Conservation (phyloP, 192 early-diverging fungal genomes). For the Backusella parvicylindrica region DNA sequence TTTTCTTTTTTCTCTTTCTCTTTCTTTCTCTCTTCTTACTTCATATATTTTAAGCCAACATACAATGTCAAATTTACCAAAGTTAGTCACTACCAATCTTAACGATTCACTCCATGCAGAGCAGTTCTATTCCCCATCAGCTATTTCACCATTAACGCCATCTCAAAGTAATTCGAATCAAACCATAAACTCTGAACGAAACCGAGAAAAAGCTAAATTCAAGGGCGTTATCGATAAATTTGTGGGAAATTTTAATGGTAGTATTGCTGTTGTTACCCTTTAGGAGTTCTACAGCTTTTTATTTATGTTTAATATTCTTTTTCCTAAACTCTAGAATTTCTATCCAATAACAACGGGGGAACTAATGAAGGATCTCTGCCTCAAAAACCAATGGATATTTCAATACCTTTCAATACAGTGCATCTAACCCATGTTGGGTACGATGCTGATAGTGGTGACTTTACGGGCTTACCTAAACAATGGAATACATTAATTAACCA, state of each 20-base stretch:
- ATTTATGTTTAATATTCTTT: neutral
- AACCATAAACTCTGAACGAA: neutral
- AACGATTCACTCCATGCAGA: neutral
- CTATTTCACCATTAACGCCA: neutral
- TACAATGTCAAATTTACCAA: neutral
- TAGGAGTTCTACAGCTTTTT: neutral
- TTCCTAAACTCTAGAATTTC: neutral
- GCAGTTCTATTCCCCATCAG: neutral
- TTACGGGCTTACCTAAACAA: constrained; percentile 87
- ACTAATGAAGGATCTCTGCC: neutral
- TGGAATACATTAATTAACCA: constrained; percentile 88
- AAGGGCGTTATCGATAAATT: constrained; percentile 48
- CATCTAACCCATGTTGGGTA: constrained; percentile 97
- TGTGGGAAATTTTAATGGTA: constrained; percentile 39
- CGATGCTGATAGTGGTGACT: constrained; percentile 92
- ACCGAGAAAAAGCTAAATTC: constrained; percentile 20
- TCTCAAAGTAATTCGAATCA: neutral
- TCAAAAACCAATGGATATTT: constrained; percentile 72
- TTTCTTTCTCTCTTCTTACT: neutral
- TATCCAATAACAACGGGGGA: constrained; percentile 7
- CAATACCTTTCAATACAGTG: constrained; percentile 90
- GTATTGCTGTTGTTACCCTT: constrained; percentile 4
- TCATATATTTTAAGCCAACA: neutral
- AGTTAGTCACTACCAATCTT: constrained; percentile 11
- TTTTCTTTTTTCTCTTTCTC: neutral